Base-by-base conservation (phyloP, 2,329 filamentous ascomycete species). In the Penicillium corylophilum region DNA sequence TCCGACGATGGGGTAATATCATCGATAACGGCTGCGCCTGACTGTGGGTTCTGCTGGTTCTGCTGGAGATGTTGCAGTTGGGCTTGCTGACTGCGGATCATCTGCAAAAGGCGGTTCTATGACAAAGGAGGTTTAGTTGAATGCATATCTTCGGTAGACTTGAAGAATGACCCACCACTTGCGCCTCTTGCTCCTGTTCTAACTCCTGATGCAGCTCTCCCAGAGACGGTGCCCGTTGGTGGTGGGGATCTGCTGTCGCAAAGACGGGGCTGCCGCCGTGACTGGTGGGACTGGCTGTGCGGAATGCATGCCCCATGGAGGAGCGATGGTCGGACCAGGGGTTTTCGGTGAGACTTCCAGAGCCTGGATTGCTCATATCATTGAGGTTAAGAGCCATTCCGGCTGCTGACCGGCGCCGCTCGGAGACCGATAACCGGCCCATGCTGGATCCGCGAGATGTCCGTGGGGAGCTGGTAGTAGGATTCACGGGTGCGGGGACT, bases 401-500 rank as follows among this genome's bases (percentile, higher is more conserved):
- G 28, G 71, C 69, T 24, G 65, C 64, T 26, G 74, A 77, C n/a
- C 74, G 69, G 52, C 74, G 72, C 29, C 74, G 70, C 48, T 77
- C 74, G 18, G 70, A 70, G 20, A 70, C 64, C 46, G 74, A 71
- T 44, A 67, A 61, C 45, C 68, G 69, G 42, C 56, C 65, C 63
- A 56, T 66, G 69, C 48, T 70, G 33, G 70, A 71, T 50, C 60
- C 62, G 20, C 62, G 65, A 18, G 74, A 74, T 4, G 69, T 66
- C 41, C 72, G 70, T 46, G 67, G 64, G 10, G 82, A 81, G 60
- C 47, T 55, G 18, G 53, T 88, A 44, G 48, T 61, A 12, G 47
- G 48, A 41, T 59, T 58, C 31, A 46, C 67, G 88, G 36, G 87
- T 84, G 29, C 86, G 82, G 44, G 87, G 84, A 28, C 86, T 81